These are phyloP conservation scores for Aspergillus tanneri DNA, from an alignment of 2,329 filamentous ascomycete species.

Conservation along the genomic window DNA sequence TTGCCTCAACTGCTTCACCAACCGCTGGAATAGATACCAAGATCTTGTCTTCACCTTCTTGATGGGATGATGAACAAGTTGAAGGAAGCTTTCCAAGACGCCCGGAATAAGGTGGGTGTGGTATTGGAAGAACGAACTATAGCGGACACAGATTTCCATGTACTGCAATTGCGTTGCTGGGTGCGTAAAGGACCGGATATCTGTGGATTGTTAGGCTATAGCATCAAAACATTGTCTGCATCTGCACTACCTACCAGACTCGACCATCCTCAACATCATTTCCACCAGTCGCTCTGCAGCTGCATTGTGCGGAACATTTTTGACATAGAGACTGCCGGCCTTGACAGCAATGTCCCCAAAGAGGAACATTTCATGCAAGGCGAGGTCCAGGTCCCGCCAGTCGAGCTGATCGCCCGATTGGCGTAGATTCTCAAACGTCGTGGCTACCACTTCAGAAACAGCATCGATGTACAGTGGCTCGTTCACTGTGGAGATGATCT, in stretches of 20 bases:
- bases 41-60: conserved; percentile 84
- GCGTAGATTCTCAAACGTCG: conserved; percentile 78
- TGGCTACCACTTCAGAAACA: conserved; percentile 81
- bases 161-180: conserved; percentile 92
- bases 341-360: conserved; percentile 93
- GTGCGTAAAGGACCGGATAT: conserved; percentile 80
- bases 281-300: conserved; percentile 79
- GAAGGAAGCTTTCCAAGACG: conserved; percentile 87
- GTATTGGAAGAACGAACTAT: conserved; percentile 87
- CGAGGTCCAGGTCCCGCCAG: conserved; percentile 93
- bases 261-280: conserved; percentile 96
- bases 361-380: conserved; percentile 90
- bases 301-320: conserved; percentile 74
- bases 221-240: background rate
- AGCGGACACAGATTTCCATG: conserved; percentile 97
- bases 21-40: conserved; percentile 94
- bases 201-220: conserved; percentile 46
- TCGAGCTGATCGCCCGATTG: conserved; percentile 73
- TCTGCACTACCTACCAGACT: conserved; percentile 73
- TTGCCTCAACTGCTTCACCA: conserved; percentile 80
- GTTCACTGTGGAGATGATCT: conserved; percentile 86
- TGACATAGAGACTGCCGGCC: conserved; percentile 80
- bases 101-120: conserved; percentile 78
- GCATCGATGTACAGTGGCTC: conserved; percentile 85
- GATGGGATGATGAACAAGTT: conserved; percentile 82